Evolutionary conservation across 441 rosid species (phyloP), one percentile per base, ranked within the genome.

Genomic region (Codiaeum variegatum): DNA sequence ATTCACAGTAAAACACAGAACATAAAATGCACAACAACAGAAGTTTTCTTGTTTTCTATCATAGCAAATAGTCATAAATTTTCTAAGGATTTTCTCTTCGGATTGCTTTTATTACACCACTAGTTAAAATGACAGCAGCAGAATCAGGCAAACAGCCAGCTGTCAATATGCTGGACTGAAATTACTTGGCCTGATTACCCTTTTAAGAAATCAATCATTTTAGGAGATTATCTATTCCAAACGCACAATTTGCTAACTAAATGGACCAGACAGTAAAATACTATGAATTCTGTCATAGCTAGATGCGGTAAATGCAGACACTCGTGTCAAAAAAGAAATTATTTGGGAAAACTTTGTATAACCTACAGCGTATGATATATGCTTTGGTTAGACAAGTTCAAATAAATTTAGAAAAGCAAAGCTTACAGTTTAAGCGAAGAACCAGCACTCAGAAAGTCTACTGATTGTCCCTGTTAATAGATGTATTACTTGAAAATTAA

Each of bases 391-490:
- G 32, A 13, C 10, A 58, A 44, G 3, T 66, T 19, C 18, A 40
- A 71, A 62, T 13, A 29, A 23, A 21, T 32, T 7, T 31, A 31
- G 44, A 19, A 44, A 29, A 58, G 47, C 23, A 58, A 68, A 44
- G 42, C 71, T 73, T 66, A 73, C 76, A 19, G 47, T 32, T n/a
- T 73, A 29, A 44, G 18, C 7, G 76, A 73, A 34, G 59, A 62
- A 24, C 60, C 65, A 66, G 54, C 42, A 58, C 59, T 49, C 11
- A 18, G 66, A 59, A 66, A 23, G 46, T 66, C 72, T 28, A 44
- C 36, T 15, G 58, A 16, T 46, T 58, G 66, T 66, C 76, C 71
- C 76, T 73, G 76, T 66, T 67, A 66, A 73, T 34, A 58, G 34
- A 73, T 31, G 46, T 66, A 23, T 28, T 34, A 72, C 56, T 26